These are phyloP conservation scores for Tolypocladium inflatum DNA, from an alignment of 2,329 filamentous ascomycete genomes.

Conservation along the genomic window DNA sequence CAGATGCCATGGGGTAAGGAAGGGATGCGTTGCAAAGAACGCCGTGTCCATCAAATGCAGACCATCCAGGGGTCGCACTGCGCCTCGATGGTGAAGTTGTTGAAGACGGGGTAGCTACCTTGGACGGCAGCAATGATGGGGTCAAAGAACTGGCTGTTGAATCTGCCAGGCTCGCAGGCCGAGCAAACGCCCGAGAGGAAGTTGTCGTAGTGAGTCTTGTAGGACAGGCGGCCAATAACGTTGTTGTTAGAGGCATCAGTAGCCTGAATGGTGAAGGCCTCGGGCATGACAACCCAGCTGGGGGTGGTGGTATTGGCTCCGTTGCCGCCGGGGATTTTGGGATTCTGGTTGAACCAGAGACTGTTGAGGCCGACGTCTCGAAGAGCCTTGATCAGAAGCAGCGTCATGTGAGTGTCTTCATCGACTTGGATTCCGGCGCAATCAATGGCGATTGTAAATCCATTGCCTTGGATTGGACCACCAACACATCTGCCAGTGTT, in stretches of 20 bases:
- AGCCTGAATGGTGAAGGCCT: conserved; percentile 24
- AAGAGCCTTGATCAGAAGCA: conserved; percentile 28
- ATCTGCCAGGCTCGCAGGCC: conserved; percentile 23
- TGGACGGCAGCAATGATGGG: conserved; percentile 27
- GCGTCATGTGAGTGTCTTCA: conserved; percentile 28
- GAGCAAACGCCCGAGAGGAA: conserved; percentile 26
- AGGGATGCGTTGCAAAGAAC: background rate
- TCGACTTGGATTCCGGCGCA: conserved; percentile 27
- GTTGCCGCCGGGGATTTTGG: conserved; percentile 21
- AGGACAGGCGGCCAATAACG: conserved; percentile 23
- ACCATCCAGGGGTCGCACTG: conserved; percentile 29
- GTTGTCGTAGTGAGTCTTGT: conserved; percentile 27
- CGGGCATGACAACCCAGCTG: conserved; percentile 30
- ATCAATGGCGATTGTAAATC: conserved; percentile 25
- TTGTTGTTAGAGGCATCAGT: conserved; percentile 21
- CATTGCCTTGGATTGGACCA: conserved; percentile 21
- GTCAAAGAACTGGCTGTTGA: conserved; percentile 25
- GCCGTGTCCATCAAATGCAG: conserved; percentile 15
- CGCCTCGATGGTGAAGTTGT: conserved; percentile 26
- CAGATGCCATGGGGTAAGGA: conserved; percentile 2
- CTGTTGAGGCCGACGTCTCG: conserved; percentile 27
- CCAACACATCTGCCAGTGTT: conserved; percentile 23
- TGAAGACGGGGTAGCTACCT: conserved; percentile 27
- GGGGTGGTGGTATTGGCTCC: conserved; percentile 15
- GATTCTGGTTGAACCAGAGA: conserved; percentile 30